Base-by-base conservation (phyloP, 2,329 filamentous ascomycete species). In the Drechmeria coniospora region DNA sequence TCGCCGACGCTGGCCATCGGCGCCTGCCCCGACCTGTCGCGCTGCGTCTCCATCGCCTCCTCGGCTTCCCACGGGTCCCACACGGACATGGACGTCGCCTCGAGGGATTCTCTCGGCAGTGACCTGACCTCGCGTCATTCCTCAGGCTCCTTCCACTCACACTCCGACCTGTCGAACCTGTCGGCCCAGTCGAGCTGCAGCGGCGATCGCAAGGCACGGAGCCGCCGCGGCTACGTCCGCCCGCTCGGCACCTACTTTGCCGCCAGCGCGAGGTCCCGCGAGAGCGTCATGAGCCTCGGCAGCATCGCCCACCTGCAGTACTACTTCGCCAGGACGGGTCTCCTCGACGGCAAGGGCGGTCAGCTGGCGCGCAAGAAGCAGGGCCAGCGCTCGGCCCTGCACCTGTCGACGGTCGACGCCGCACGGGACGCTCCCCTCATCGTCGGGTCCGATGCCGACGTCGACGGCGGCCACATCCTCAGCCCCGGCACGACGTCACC, bases 261-360 rank as follows among this genome's bases (percentile, higher is more conserved):
- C 15, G 79, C 80, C 33, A 94, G 86, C 31, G 90, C 90, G 25
- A 75, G 74, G 47, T 83, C 83, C 27, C 69, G 90, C 36, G 87
- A 98, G 51, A 94, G 86, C 48, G 90, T 98, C 38, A 78, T 95
- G 71, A 93, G 83, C 46, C 58, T 98, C 36, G 90, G 90, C 30
- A 94, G 86, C 53, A 98, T 98, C 43, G 83, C 86, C 31, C 90
- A 98, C 57, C 62, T 98, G 46, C 90, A 98, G 54, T 93, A 95
- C 57, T 98, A 95, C 56, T 98, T 98, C 58, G 87, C 90, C 20
- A 68, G 90, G 33, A 98, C 90, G 1, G 90, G 90, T 5, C 57
- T 98, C 37, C 59, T 98, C 27, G 90, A 98, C 46, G 84, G 87
- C 31, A 94, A 94, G 50, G 87, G 86, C 20, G 90, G 74, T 29